Evolutionary conservation across 2,329 filamentous ascomycete genomes (phyloP).

Genomic region (Leptosphaerulina australis): DNA sequence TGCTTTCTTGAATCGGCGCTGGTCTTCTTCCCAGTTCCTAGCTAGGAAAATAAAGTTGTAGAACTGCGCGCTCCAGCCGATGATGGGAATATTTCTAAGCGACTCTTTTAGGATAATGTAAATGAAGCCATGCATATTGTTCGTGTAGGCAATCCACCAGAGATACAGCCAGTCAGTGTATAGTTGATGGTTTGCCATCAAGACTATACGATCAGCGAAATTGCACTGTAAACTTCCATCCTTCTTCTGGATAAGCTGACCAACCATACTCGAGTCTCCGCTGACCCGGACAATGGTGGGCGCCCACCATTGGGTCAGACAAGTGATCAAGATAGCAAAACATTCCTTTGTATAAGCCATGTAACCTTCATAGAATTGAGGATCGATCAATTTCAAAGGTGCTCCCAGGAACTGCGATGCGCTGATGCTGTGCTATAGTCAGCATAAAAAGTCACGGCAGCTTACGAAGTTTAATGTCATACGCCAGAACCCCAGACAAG

Average conservation of each 20-base stretch:
- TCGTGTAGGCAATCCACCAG: slow-evolving; percentile 92
- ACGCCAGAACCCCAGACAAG: slow-evolving; percentile 57
- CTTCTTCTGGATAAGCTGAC: slow-evolving; percentile 70
- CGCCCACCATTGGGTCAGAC: slow-evolving; percentile 86
- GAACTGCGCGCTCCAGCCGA: slow-evolving; percentile 82
- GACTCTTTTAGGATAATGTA: slow-evolving; percentile 93
- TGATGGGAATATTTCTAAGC: slow-evolving; percentile 77
- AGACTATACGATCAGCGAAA: slow-evolving; percentile 79
- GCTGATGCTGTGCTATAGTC: slow-evolving; percentile 53
- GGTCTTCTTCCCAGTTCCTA: slow-evolving; percentile 84
- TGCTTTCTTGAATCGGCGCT: slow-evolving; percentile 74
- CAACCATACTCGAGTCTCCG: slow-evolving; percentile 78
- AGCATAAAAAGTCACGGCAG: slow-evolving; percentile 13
- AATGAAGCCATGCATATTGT: slow-evolving; percentile 80
- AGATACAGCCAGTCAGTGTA: slow-evolving; percentile 93
- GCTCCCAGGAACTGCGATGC: slow-evolving; percentile 76
- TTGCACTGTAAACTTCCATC: slow-evolving; percentile 78
- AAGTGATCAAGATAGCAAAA: slow-evolving; percentile 78
- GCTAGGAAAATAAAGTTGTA: slow-evolving; percentile 91
- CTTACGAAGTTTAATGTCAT: slow-evolving; percentile 21
- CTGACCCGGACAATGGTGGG: slow-evolving; percentile 82
- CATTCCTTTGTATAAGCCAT: slow-evolving; percentile 87
- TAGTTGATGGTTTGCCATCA: slow-evolving; percentile 87
- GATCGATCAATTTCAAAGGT: slow-evolving; percentile 76
- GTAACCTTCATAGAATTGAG: slow-evolving; percentile 80